phyloP scores from a whole-genome alignment of 495 filamentous ascomycete species.

The Haplographium delicatum region DNA sequence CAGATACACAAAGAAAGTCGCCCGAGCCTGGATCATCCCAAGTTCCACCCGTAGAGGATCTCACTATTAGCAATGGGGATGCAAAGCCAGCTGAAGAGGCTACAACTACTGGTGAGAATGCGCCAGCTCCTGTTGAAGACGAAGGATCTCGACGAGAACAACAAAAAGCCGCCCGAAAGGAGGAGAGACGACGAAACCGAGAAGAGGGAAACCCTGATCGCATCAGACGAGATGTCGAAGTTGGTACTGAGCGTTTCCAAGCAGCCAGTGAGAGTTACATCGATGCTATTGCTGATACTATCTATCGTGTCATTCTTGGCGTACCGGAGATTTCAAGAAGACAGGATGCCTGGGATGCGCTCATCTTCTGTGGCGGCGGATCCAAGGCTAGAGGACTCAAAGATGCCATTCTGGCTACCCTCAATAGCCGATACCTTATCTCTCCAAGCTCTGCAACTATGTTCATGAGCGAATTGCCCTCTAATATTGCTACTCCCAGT shows the following conservation, averaged over 20 bases:
- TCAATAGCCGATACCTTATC: constrained; percentile 78
- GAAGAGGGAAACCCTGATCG: constrained; percentile 33
- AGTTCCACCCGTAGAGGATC: constrained; percentile 6
- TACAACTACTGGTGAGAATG: constrained; percentile 4
- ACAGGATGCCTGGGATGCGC: constrained; percentile 79
- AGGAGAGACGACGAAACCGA: constrained; percentile 39
- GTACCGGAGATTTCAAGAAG: constrained; percentile 77
- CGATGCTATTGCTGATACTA: constrained; percentile 70
- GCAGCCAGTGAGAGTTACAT: constrained; percentile 69
- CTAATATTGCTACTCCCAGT: constrained; percentile 79
- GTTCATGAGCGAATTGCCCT: constrained; percentile 93
- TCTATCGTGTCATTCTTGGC: constrained; percentile 73
- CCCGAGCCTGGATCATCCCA: constrained; percentile 26
- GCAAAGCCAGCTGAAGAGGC: constrained; percentile 6
- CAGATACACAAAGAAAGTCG: constrained; percentile 38
- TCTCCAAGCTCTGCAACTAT: constrained; percentile 89
- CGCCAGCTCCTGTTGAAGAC: constrained; percentile 20
- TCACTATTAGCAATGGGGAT: constrained; percentile 3
- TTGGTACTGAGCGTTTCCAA: constrained; percentile 83
- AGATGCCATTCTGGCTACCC: constrained; percentile 73
- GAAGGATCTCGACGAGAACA: constrained; percentile 17
- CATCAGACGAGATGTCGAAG: constrained; percentile 69
- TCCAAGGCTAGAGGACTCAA: constrained; percentile 82
- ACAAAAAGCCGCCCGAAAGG: constrained; percentile 18
- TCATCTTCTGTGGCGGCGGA: constrained; percentile 87